Conservation (phyloP, 2,329 filamentous ascomycete genomes). For the Pestalotiopsis sp. region DNA sequence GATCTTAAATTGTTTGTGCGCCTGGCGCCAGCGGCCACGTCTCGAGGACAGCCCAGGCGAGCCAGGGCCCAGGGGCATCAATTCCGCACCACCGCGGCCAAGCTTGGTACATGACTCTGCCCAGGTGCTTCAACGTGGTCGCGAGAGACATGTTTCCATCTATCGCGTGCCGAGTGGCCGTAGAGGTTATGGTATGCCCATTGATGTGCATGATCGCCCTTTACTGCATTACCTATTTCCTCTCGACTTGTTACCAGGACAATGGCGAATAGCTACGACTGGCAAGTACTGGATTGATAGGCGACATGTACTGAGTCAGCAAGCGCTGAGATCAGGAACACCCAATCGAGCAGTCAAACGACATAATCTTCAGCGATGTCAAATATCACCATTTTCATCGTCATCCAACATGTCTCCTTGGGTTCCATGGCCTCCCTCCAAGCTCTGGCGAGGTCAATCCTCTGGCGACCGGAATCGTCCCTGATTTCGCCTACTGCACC, state of each 20-base stretch:
- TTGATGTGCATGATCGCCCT: neutral
- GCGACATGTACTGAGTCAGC: neutral
- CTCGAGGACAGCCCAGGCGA: neutral
- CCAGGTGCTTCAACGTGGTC: neutral
- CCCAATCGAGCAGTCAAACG: neutral
- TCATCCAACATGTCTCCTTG: neutral
- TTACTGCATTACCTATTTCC: neutral
- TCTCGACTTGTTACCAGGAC: neutral
- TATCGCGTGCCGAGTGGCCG: neutral
- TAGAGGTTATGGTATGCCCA: neutral
- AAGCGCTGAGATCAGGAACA: neutral
- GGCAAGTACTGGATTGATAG: neutral
- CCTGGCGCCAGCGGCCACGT: neutral
- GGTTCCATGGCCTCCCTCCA: neutral
- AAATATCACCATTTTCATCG: neutral
- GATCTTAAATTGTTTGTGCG: neutral
- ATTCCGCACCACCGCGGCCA: neutral
- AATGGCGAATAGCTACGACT: no score
- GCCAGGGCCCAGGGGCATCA: neutral
- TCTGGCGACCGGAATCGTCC: neutral
- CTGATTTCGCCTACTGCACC: slow-evolving; percentile 7
- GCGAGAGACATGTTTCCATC: neutral
- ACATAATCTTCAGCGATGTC: neutral
- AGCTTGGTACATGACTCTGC: neutral
- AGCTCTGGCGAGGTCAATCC: neutral